Evolutionary conservation across 2,329 filamentous ascomycete genomes (phyloP), one percentile per base, ranked within the genome.

Genomic region (Verticillium tricorpus): DNA sequence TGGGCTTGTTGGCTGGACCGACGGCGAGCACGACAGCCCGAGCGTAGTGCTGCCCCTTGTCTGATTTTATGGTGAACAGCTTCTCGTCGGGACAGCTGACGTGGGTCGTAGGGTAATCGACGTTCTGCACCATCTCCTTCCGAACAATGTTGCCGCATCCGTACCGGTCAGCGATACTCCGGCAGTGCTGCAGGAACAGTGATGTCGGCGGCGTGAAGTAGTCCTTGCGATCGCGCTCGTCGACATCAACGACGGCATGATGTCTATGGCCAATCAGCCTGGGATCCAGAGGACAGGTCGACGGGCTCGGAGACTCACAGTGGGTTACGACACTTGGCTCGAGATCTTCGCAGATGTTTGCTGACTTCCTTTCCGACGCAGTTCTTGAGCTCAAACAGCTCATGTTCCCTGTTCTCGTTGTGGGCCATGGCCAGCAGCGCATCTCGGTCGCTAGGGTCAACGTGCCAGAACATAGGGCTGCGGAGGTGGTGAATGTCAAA

Each of bases 381-480:
- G 2, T 89, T 88, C 0, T 82, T 77, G 57, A 94, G 88, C 74
- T 93, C 89, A 56, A 84, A 78, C 9, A 93, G 74, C 68, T 94
- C 89, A 6, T 76, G 73, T 62, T 86, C 82, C n/a, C 86, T 76
- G 0, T 82, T 81, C 19, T 82, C 78, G 61, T 84, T 80, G 67
- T 90, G 86, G 0, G 89, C 83, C 73, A 88, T 90, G 1, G 86
- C 88, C 25, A 93, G 76, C 67, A 94, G 76, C 0, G 88, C 88
- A 75, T 94, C 91, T 1, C 90, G 80, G 72, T 94, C 90, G 1
- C 84, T 80, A 0, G 91, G 91, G 69, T 94, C 90, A 15, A 91
- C 81, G 69, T 95, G 91, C 77, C 92, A 94, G 69, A 93, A 90
- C 88, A 94, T 90, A 0, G 90, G 91, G 66, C 89, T 93, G 17